Evolutionary conservation across 495 filamentous ascomycete genomes (phyloP), one percentile per base, ranked within the genome.

Genomic region (Annulohypoxylon stygium): DNA sequence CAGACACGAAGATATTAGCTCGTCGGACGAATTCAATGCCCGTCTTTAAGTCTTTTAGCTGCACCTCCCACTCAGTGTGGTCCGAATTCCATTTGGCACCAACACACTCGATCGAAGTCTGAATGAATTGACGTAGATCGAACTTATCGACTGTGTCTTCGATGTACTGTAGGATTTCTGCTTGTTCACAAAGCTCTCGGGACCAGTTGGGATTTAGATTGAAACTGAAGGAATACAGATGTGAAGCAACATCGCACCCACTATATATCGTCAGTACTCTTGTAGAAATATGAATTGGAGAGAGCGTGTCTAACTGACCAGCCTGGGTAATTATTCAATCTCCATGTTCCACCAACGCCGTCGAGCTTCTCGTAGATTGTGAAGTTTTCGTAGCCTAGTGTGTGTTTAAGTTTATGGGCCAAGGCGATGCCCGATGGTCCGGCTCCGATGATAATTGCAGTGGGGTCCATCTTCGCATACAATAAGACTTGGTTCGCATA

Each of bases 151-250:
- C 45, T 18, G 45, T 48, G 45, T 48, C 45, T 18, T 48, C 18
- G n/a, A 48, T 48, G n/a, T 48, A 48, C 18, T 48, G 45, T 4
- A 48, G 45, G 18, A 48, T 48, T n/a, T 48, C 45, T 6, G 14
- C n/a, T 20, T 48, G 45, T 9, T 48, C 45, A n/a, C 45, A 48
- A 7, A 48, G 45, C 45, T 48, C 45, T 20, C 18, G 14, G 4
- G 45, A 48, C 45, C 45, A 48, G 11, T 48, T 18, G 14, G 45
- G 45, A n/a, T 48, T 48, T 48, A 48, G 18, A 9, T 48, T 48
- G 45, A 48, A 48, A 20, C 45, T 48, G 45, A 48, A 48, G 4
- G 45, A 48, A 14, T 48, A 48, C n/a, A 48, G 45, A 9, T 48
- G 45, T 11, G 45, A 48, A 5, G 14, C 18, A 20, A 48, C n/a